Conservation (phyloP, 129 eudicot species). For the Lactuca sativa region DNA sequence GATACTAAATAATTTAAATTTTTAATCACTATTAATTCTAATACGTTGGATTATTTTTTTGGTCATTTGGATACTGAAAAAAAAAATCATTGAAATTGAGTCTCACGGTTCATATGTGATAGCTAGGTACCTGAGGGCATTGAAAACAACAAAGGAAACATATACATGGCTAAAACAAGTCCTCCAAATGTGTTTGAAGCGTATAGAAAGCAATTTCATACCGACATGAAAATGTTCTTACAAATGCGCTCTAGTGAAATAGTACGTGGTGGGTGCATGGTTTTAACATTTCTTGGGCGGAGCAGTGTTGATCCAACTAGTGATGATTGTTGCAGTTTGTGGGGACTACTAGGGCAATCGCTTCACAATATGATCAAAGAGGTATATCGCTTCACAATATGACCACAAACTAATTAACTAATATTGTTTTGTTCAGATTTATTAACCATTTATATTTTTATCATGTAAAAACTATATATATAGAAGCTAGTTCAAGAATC, state of each 20-base stretch:
- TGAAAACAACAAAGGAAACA: constrained; percentile 30
- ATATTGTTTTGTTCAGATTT: not conserved
- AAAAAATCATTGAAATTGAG: not conserved
- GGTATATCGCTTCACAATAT: constrained; percentile 6
- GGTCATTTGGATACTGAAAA: too few species aligned
- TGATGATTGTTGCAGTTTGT: not conserved
- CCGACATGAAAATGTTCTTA: constrained; percentile 32
- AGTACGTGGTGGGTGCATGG: constrained; percentile 27
- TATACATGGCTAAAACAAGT: constrained; percentile 36
- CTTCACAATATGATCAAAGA: constrained; percentile 18
- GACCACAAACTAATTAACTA: not conserved
- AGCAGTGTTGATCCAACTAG: too few species aligned
- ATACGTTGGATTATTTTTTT: too few species aligned
- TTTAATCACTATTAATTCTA: too few species aligned
- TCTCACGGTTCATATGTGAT: constrained; percentile 33
- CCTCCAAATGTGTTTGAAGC: constrained; percentile 41
- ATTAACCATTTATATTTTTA: not conserved
- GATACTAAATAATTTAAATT: too few species aligned
- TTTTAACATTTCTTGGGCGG: constrained; percentile 28
- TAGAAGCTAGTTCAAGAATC: constrained; percentile 29
- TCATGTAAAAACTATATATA: not conserved
- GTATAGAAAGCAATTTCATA: constrained; percentile 29
- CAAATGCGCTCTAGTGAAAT: constrained; percentile 25
- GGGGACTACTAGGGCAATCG: constrained; percentile 22
- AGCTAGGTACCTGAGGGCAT: constrained; percentile 35